Percentiles rank a stretch among this genome's conserved stretches.
phyloP scores from a whole-genome alignment of 2,329 filamentous ascomycete species.

The Diaporthe eres region DNA sequence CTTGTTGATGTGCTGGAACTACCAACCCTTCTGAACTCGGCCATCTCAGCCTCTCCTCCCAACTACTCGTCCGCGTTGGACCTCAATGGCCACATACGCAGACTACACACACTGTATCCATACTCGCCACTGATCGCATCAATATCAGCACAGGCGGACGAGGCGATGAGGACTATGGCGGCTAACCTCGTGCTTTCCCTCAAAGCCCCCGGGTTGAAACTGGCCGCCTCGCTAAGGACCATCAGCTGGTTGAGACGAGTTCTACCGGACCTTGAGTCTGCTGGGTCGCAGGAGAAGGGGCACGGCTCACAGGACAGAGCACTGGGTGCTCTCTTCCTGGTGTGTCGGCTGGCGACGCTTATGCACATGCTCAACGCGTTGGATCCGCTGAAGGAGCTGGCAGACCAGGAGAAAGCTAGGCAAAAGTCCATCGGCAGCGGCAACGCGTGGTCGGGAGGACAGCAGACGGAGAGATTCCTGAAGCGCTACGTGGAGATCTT shows the following conservation, averaged over 20 bases:
- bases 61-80: conserved; percentile 94
- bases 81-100: conserved; percentile 91
- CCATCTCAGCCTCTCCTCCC: conserved; percentile 74
- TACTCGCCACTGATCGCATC: conserved; percentile 81
- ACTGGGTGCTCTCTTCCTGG: conserved; percentile 86
- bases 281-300: conserved; percentile 47
- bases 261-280: conserved; percentile 79
- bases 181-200: conserved; percentile 85
- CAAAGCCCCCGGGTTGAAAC: conserved; percentile 83
- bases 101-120: conserved; percentile 86
- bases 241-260: conserved; percentile 92
- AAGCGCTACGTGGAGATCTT: conserved; percentile 98
- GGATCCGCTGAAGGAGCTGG: conserved; percentile 87
- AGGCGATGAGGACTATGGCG: conserved; percentile 90
- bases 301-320: conserved; percentile 70
- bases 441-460: conserved; percentile 76
- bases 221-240: conserved; percentile 90
- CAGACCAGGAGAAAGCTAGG: conserved; percentile 82
- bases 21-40: conserved; percentile 85
- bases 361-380: conserved; percentile 85
- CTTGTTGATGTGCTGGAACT: conserved; percentile 93
- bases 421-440: conserved; percentile 58
- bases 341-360: conserved; percentile 86
- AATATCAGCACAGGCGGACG: conserved; percentile 83
- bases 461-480: conserved; percentile 93